Evolutionary conservation across 2,329 filamentous ascomycete species (phyloP), one percentile per base, ranked within the genome.

Genomic region (Nakataea oryzae): DNA sequence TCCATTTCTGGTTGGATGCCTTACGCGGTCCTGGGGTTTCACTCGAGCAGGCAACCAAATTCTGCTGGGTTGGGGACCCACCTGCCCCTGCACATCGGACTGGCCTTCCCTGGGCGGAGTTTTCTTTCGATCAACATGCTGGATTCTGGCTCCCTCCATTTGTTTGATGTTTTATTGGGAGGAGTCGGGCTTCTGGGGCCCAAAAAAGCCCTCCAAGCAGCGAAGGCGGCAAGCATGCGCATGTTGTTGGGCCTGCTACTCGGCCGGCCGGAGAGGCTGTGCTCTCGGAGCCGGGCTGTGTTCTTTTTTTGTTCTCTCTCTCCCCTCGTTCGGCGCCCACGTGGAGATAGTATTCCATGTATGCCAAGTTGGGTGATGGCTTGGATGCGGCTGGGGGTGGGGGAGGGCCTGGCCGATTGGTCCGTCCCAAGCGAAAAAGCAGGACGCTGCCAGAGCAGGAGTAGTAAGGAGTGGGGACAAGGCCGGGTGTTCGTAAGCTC

Each of bases 31-130:
- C 27, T 26, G 41, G 41, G 28, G 54, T 56, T 56, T 56, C 54
- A 56, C 26, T 14, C 24, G 30, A 60, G 32, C 58, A 60, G 58
- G 58, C 58, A 60, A 34, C 58, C 58, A 60, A 27, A 60, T 60
- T 60, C 58, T 41, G 4, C 41, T 29, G 58, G 56, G 30, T 58
- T 50, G 41, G 1, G 41, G 41, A 50, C 24, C 41, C 41, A 50
- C 41, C n/a, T 50, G 17, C 41, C 41, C 41, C 41, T 24, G 3
- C 41, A 3, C 5, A 8, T 8, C 9, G 21, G 21, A 50, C 41
- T 11, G 3, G 17, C 1, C 21, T 17, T 50, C 21, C 41, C 41
- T 50, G 21, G 6, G 34, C 34, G 14, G 41, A 2, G 21, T 50
- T 50, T 24, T n/a, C 21, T n/a, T 50, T n/a, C 41, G 41, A 50